Base-by-base conservation (phyloP, 2,329 filamentous ascomycete species). In the Corynespora cassiicola region DNA sequence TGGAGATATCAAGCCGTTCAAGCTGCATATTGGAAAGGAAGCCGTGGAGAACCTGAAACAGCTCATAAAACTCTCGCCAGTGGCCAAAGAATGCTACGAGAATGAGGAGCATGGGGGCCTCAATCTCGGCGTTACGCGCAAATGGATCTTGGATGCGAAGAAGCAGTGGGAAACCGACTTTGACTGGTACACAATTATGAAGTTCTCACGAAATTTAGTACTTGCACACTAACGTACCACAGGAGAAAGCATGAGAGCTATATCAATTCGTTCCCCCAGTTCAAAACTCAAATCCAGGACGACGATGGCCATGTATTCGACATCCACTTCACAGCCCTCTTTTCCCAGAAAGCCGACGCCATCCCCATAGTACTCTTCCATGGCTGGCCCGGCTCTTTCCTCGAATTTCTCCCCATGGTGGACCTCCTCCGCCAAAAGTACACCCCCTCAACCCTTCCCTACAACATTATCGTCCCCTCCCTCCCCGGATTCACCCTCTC, bases 381-480 rank as follows among this genome's bases (percentile, higher is more conserved):
- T 47, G 78, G 78, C 21, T 81, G 76, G 75, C 78, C 77, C 2
- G 47, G 46, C 7, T 68, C 65, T 3, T 76, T 80, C 38, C 50
- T 76, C 1, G 80, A 82, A 45, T 81, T 81, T 52, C 54, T 81
- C 5, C 69, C 69, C 3, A 65, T 79, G 9, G 55, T 82, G 34
- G 55, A 70, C 2, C 27, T 75, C 5, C 53, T 81, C 2, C 58
- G 54, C 22, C 47, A 61, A 4, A 72, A 72, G 33, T 80, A 80
- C 50, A 67, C 68, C 1, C 66, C 76, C 15, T 7, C 8, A 7
- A 7, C 8, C 7, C 7, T 9, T n/a, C n/a, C 31, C 12, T 45
- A 40, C 15, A 23, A 36, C 32, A 36, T 45, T 22, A 28, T 45
- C 3, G 41, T 45, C 11, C 41, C 41, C 16, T 36, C 31, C 16